Evolutionary conservation across 2,329 filamentous ascomycete genomes (phyloP).

Genomic region (Didymella lethalis): DNA sequence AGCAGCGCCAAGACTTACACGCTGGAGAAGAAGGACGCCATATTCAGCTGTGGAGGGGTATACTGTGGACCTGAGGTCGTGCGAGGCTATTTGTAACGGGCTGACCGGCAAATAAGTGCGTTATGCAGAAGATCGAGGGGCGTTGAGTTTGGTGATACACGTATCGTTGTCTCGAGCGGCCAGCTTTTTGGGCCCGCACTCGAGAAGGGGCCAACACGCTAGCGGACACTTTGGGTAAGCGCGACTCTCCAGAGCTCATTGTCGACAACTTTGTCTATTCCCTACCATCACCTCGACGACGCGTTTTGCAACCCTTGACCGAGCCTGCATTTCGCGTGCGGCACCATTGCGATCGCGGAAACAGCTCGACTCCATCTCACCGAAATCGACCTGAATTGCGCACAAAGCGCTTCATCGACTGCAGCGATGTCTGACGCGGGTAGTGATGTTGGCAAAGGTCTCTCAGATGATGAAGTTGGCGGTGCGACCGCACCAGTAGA

Average conservation of each 20-base stretch:
- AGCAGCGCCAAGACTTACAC: slow-evolving; percentile 52
- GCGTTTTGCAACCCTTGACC: slow-evolving; percentile 10
- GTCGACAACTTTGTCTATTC: slow-evolving; percentile 33
- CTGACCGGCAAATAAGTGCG: slow-evolving; percentile 28
- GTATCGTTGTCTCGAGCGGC: slow-evolving; percentile 37
- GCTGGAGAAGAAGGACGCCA: slow-evolving; percentile 54
- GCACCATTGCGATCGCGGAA: not conserved
- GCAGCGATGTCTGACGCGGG: slow-evolving; percentile 50
- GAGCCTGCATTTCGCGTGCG: slow-evolving; percentile 2
- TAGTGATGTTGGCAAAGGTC: slow-evolving; percentile 23
- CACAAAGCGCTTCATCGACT: slow-evolving; percentile 9
- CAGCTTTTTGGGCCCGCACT: slow-evolving; percentile 39
- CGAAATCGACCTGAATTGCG: slow-evolving; percentile 7
- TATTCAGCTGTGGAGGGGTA: slow-evolving; percentile 29
- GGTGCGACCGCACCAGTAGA: slow-evolving; percentile 43
- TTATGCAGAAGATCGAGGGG: slow-evolving; percentile 33
- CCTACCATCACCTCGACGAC: slow-evolving; percentile 16
- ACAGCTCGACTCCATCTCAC: not conserved
- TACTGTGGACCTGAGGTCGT: slow-evolving; percentile 14
- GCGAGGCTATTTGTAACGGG: slow-evolving; percentile 16
- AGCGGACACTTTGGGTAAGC: slow-evolving; percentile 31
- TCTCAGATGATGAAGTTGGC: slow-evolving; percentile 48
- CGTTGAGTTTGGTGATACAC: slow-evolving; percentile 40
- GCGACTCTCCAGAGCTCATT: slow-evolving; percentile 28
- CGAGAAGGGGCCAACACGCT: slow-evolving; percentile 43